Evolutionary conservation across 2,329 filamentous ascomycete species (phyloP).

Genomic region (Beauveria caledonica): DNA sequence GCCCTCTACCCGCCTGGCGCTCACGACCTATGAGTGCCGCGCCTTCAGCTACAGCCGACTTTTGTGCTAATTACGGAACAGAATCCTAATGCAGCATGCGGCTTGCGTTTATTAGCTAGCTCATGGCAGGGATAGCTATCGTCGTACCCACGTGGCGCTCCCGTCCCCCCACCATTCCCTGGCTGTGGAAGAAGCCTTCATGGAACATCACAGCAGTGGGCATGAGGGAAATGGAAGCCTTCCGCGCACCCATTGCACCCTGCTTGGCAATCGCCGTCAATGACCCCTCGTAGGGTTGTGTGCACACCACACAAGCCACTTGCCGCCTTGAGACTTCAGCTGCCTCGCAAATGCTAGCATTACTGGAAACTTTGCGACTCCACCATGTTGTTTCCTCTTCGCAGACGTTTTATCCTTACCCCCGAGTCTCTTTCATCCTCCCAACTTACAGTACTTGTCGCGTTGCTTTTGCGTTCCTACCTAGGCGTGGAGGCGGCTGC

Average conservation of each 20-base stretch:
- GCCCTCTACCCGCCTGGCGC: neutral
- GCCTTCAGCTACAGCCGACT: neutral
- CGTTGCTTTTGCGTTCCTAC: neutral
- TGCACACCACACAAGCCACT: conserved; percentile 1
- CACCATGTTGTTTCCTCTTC: neutral
- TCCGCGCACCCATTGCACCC: neutral
- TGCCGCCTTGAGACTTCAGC: conserved; percentile 1
- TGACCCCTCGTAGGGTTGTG: neutral
- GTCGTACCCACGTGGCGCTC: conserved; percentile 12
- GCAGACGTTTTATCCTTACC: neutral
- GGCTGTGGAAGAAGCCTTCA: neutral
- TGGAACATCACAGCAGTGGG: neutral
- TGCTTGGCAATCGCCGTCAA: neutral
- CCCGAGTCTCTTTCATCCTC: neutral
- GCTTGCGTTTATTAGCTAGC: neutral
- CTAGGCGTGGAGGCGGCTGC: neutral
- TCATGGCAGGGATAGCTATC: neutral
- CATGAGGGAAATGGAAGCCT: neutral
- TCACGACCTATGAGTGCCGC: neutral
- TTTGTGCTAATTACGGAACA: conserved; percentile 10
- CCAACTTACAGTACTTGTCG: neutral
- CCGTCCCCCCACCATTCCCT: conserved; percentile 1
- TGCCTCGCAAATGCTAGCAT: neutral
- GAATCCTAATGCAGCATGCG: conserved; percentile 8
- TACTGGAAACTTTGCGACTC: neutral